Percentiles rank a stretch among this genome's conserved stretches.
Conservation (phyloP, 306 rosid genomes). For the Inga leiocalycina region DNA sequence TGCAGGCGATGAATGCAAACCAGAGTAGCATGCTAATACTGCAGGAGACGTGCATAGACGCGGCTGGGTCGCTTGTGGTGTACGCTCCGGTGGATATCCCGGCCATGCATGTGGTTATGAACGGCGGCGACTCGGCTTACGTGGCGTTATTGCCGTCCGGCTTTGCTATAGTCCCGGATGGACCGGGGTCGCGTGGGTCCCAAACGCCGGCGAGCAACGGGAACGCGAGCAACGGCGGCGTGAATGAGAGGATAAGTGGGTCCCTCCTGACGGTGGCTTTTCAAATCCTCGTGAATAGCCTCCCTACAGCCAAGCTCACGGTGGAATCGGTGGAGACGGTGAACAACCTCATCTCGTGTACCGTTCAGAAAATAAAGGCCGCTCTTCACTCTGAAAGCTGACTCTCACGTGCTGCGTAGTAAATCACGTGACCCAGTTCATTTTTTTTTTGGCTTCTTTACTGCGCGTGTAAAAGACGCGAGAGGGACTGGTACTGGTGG, state of each 20-base stretch:
- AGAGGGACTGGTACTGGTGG: slow-evolving; percentile 31
- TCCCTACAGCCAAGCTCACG: slow-evolving; percentile 89
- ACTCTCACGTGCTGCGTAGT: slow-evolving; percentile 23
- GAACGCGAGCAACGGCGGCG: neutral
- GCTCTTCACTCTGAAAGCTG: slow-evolving; percentile 81
- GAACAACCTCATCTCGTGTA: slow-evolving; percentile 87
- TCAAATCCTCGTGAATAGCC: slow-evolving; percentile 89
- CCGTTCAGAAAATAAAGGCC: slow-evolving; percentile 89
- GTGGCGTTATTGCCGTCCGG: slow-evolving; percentile 90
- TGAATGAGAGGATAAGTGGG: slow-evolving; percentile 57
- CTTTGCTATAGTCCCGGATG: slow-evolving; percentile 86
- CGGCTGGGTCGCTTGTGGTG: slow-evolving; percentile 86
- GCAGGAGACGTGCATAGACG: slow-evolving; percentile 92
- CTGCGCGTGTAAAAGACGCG: slow-evolving; percentile 29
- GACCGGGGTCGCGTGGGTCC: slow-evolving; percentile 58
- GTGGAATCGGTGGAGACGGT: slow-evolving; percentile 98
- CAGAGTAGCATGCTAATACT: slow-evolving; percentile 95
- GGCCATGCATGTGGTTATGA: slow-evolving; percentile 98
- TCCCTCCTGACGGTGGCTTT: slow-evolving; percentile 92
- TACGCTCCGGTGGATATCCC: slow-evolving; percentile 99
- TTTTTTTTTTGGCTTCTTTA: neutral
- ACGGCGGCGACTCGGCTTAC: slow-evolving; percentile 94
- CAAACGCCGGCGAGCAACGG: slow-evolving; percentile 18
- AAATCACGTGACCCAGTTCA: neutral
- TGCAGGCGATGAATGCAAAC: slow-evolving; percentile 80